Conservation (phyloP, 1,284 basidiomycete genomes). For the Schizophyllum commune region DNA sequence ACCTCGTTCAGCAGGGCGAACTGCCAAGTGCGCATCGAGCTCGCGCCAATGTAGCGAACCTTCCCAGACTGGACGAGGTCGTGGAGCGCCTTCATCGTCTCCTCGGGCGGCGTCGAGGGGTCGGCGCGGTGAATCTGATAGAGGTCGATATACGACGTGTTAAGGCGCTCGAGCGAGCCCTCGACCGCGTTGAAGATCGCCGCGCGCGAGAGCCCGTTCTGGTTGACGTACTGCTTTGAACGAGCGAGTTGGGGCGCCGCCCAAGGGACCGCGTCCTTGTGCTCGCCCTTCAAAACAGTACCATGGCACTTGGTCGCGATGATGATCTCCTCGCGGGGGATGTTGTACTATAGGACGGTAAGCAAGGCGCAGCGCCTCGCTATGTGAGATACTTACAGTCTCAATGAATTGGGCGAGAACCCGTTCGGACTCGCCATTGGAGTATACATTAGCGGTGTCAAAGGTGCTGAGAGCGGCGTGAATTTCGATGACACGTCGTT, state of each 20-base stretch:
- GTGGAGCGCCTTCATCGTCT: slow-evolving; percentile 40
- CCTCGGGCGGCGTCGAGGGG: slow-evolving; percentile 23
- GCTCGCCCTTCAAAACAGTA: slow-evolving; percentile 5
- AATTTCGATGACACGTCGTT: neutral
- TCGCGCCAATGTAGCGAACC: slow-evolving; percentile 38
- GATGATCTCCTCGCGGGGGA: slow-evolving; percentile 45
- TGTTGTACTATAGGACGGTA: slow-evolving; percentile 29
- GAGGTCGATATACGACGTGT: slow-evolving; percentile 39
- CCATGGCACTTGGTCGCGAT: slow-evolving; percentile 34
- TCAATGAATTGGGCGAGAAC: slow-evolving; percentile 47
- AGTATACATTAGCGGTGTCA: slow-evolving; percentile 54
- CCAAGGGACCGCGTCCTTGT: neutral
- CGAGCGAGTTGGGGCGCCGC: neutral
- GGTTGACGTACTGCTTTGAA: slow-evolving; percentile 30
- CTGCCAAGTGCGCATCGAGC: slow-evolving; percentile 35
- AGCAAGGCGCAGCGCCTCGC: neutral
- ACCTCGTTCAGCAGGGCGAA: slow-evolving; percentile 33
- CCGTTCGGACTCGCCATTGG: slow-evolving; percentile 39
- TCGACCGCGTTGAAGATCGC: slow-evolving; percentile 40
- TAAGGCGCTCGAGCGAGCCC: slow-evolving; percentile 32
- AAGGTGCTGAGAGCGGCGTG: slow-evolving; percentile 20
- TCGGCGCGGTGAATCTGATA: slow-evolving; percentile 38
- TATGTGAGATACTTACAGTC: slow-evolving; percentile 12
- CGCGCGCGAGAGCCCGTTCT: slow-evolving; percentile 32
- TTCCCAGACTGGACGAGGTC: slow-evolving; percentile 35